phyloP scores from a whole-genome alignment of 2,329 filamentous ascomycete genomes.

The Cladosporium colombiae region DNA sequence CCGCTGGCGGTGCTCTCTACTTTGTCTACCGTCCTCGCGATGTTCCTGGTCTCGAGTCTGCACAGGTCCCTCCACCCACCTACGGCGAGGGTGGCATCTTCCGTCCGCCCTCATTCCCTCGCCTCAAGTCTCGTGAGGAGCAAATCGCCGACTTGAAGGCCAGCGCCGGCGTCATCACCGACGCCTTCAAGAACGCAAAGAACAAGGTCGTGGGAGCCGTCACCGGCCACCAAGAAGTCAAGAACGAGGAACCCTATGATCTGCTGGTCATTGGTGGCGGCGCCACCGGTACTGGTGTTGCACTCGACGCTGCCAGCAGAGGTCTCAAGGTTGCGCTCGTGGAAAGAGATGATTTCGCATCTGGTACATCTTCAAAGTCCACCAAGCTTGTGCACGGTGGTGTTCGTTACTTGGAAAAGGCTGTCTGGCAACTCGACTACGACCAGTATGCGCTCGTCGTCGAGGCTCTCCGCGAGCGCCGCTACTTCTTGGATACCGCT shows the following conservation, averaged over 20 bases:
- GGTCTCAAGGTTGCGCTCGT: slow-evolving; percentile 79
- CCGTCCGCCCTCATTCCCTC: slow-evolving; percentile 66
- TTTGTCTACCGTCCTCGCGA: slow-evolving; percentile 68
- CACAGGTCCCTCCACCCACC: slow-evolving; percentile 69
- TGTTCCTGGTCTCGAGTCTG: slow-evolving; percentile 68
- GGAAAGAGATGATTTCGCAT: slow-evolving; percentile 79
- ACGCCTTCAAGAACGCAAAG: slow-evolving; percentile 48
- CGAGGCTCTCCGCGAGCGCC: slow-evolving; percentile 78
- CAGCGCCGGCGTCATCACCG: slow-evolving; percentile 46
- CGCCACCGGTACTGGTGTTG: slow-evolving; percentile 77
- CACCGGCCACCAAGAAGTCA: slow-evolving; percentile 31
- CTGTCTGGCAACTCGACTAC: slow-evolving; percentile 82
- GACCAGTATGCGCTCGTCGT: slow-evolving; percentile 76
- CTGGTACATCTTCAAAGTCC: slow-evolving; percentile 82
- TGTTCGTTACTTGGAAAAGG: slow-evolving; percentile 83
- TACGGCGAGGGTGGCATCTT: slow-evolving; percentile 69
- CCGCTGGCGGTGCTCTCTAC: slow-evolving; percentile 60
- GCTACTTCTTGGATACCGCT: slow-evolving; percentile 80
- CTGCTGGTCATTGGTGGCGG: slow-evolving; percentile 77
- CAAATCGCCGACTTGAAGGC: slow-evolving; percentile 63
- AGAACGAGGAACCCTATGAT: slow-evolving; percentile 57
- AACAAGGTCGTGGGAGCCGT: slow-evolving; percentile 42
- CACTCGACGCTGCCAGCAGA: slow-evolving; percentile 76
- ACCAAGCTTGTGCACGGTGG: slow-evolving; percentile 85
- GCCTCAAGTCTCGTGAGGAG: slow-evolving; percentile 61